Evolutionary conservation across 345 rosid species (phyloP).

Genomic region (Salix purpurea): DNA sequence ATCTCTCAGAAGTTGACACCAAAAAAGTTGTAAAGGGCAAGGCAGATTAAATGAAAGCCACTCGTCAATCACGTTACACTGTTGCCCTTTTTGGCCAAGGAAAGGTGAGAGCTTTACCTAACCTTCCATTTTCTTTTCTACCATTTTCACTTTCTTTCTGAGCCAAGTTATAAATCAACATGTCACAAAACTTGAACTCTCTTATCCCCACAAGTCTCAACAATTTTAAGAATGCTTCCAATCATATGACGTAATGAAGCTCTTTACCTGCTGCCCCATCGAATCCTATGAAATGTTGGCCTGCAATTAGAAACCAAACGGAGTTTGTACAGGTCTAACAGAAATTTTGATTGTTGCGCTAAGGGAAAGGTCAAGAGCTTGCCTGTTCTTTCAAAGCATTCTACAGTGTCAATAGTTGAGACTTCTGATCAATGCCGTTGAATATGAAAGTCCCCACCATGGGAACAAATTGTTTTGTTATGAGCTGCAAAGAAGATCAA

Average conservation of each 20-base stretch:
- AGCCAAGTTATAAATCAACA: no score
- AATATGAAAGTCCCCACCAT: conserved; percentile 80
- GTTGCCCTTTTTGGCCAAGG: no score
- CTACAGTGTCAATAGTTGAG: conserved; percentile 61
- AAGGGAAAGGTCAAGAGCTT: not conserved
- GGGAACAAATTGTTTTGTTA: conserved; percentile 88
- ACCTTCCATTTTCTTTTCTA: no score
- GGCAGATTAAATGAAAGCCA: no score
- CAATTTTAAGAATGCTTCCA: conserved; percentile 6
- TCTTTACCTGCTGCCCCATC: not conserved
- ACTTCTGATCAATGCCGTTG: conserved; percentile 94
- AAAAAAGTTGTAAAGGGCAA: no score
- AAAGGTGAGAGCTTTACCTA: no score
- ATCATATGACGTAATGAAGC: not conserved
- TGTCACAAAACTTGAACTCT: not conserved
- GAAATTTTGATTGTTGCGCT: not conserved
- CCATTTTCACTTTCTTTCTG: no score
- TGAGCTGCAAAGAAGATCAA: conserved; percentile 48
- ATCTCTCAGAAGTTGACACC: not conserved
- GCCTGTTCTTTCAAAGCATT: not conserved
- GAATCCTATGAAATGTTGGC: not conserved
- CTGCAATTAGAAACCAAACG: conserved; percentile 16
- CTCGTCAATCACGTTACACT: no score
- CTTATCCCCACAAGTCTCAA: not conserved
- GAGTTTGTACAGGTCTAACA: not conserved